These are phyloP conservation scores for Agaricus blazei DNA, from an alignment of 768 basidiomycete species.

Conservation along the genomic window DNA sequence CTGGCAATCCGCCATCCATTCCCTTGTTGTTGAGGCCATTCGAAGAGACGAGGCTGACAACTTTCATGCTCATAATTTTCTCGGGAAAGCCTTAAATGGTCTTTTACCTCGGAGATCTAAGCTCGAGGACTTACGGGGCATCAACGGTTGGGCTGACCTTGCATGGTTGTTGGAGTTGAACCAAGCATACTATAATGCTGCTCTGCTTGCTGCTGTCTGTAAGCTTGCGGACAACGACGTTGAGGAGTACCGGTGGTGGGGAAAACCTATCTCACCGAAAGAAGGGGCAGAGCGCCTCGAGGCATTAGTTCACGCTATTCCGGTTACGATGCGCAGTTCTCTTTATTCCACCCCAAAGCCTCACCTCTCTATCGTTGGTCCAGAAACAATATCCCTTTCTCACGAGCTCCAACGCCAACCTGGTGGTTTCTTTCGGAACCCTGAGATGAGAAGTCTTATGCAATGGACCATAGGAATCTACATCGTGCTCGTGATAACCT, in stretches of 20 bases:
- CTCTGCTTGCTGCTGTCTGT: conserved; percentile 20
- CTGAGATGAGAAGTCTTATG: neutral
- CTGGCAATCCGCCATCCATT: conserved; percentile 19
- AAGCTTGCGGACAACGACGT: conserved; percentile 5
- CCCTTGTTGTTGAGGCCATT: conserved; percentile 19
- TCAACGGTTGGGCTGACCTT: conserved; percentile 20
- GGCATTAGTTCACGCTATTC: conserved; percentile 6
- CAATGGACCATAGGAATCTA: neutral
- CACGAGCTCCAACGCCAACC: conserved; percentile 7
- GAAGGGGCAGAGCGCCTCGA: conserved; percentile 11
- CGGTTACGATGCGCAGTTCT: neutral
- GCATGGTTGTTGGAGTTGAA: conserved; percentile 23
- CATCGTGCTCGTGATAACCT: neutral
- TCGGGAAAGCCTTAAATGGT: conserved; percentile 21
- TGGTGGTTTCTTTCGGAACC: neutral
- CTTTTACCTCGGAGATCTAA: conserved; percentile 18
- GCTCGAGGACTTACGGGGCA: conserved; percentile 10
- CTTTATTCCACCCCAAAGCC: neutral
- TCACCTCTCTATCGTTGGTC: conserved; percentile 10
- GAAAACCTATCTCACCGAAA: conserved; percentile 4
- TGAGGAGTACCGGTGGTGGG: conserved; percentile 10
- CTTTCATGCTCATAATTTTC: conserved; percentile 13
- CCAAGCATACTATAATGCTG: conserved; percentile 21
- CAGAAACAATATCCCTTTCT: conserved; percentile 8
- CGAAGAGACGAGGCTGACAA: conserved; percentile 15